These are phyloP conservation scores for Phoenix dactylifera DNA, from an alignment of 176 grass and related monocot species.

Conservation along the genomic window DNA sequence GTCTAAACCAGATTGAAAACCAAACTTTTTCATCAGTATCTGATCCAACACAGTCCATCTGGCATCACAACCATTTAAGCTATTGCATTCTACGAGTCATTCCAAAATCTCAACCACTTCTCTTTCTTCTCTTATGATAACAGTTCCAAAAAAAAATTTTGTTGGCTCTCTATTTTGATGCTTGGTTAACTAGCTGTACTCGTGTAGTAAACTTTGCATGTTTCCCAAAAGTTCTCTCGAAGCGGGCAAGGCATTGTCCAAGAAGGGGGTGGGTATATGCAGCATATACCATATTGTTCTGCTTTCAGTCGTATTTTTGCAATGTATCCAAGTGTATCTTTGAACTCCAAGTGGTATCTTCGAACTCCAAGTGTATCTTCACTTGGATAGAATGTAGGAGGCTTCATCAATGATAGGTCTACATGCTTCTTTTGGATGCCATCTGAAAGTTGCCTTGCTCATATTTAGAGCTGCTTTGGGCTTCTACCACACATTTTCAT, in stretches of 20 bases:
- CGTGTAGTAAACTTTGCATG: conserved; percentile 66
- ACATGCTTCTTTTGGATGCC: too few relatives aligned
- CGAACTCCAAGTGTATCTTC: too few relatives aligned
- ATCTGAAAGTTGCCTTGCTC: too few relatives aligned
- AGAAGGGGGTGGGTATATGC: too few relatives aligned
- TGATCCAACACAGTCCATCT: conserved; percentile 20
- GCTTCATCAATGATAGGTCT: too few relatives aligned
- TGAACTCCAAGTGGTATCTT: too few relatives aligned
- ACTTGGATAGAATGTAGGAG: too few relatives aligned
- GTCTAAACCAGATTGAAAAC: conserved; percentile 38
- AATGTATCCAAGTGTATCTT: too few relatives aligned
- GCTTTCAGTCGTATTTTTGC: too few relatives aligned
- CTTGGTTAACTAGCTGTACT: conserved; percentile 88
- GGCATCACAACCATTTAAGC: conserved; percentile 31
- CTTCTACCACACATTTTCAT: conserved; percentile 6
- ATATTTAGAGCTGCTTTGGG: too few relatives aligned
- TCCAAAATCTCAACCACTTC: conserved; percentile 73
- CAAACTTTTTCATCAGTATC: conserved; percentile 34
- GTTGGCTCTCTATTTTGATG: conserved; percentile 75
- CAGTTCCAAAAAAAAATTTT: conserved; percentile 48
- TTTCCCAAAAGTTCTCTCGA: conserved; percentile 71
- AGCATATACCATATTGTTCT: too few relatives aligned
- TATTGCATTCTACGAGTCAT: conserved; percentile 59
- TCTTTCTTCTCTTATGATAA: conserved; percentile 59
- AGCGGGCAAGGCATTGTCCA: conserved; percentile 7